phyloP scores from a whole-genome alignment of 2,329 filamentous ascomycete species.

The Aspergillus sp. region DNA sequence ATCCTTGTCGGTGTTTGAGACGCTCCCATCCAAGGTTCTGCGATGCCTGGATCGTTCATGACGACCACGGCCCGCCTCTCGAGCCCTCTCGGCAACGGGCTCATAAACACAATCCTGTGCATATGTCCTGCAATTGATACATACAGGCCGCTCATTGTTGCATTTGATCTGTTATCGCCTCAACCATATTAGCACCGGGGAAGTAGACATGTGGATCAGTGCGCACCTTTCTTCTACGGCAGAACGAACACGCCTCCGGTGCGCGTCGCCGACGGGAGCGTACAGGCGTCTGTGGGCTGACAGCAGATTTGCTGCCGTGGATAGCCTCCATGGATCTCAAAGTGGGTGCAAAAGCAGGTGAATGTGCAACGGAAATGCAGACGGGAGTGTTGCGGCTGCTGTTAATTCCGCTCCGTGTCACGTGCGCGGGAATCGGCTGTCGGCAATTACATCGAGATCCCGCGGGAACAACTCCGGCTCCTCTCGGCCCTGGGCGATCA shows the following conservation, averaged over 20 bases:
- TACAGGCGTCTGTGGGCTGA: background rate
- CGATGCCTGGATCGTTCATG: background rate
- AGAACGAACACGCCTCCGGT: background rate
- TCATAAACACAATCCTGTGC: conserved; percentile 41
- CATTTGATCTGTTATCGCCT: background rate
- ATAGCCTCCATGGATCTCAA: background rate
- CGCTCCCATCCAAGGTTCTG: background rate
- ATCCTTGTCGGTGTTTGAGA: background rate
- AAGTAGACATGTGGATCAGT: background rate
- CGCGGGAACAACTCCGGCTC: background rate
- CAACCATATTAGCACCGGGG: background rate
- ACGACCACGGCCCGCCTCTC: background rate
- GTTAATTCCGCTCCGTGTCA: background rate
- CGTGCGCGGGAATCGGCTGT: background rate
- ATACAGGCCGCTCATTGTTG: conserved; percentile 13
- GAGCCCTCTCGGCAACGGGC: background rate
- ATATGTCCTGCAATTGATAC: conserved; percentile 34
- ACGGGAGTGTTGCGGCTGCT: background rate
- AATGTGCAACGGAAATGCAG: background rate
- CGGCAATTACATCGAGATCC: background rate
- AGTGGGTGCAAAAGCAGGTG: background rate
- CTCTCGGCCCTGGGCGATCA: background rate
- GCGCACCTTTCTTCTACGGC: background rate
- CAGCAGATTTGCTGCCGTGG: background rate
- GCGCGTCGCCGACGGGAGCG: background rate